Evolutionary conservation across 805 yeast species (phyloP), one percentile per base, ranked within the genome.

Genomic region (Wickerhamiella spandovensis): DNA sequence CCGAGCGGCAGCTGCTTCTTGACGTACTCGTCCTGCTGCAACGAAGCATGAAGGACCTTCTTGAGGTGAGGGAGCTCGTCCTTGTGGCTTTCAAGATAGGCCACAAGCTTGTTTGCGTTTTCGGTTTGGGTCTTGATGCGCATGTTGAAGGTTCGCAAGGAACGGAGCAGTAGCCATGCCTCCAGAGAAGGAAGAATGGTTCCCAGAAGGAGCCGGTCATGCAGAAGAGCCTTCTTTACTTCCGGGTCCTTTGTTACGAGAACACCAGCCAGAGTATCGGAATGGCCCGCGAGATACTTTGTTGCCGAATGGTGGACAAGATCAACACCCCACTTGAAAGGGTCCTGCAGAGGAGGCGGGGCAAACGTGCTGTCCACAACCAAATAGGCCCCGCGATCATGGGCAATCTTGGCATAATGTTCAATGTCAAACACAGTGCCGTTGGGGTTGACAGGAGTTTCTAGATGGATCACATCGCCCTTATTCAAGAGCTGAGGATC

Each of bases 251-350:
- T 77, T 51, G 76, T 72, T 46, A 90, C 75, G 57, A 90, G 74
- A 23, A 82, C 71, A 32, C 97, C 97, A 5, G 95, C 88, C 47
- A 89, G 70, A 43, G 88, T 68, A 64, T 89, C 97, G 6, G 95
- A 84, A 66, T 89, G 96, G n/a, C 97, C 97, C 39, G 95, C 96
- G 61, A 87, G 82, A 67, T 82, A 90, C 64, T 89, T 89, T 0
- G 96, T 89, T 1, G 88, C 95, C 1, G 96, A 86, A 65, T 89
- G 96, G 76, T 90, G 70, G n/a, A 90, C 79, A 56, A 87, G 67
- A 64, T 90, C 97, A 28, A 83, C 95, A 46, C 90, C 95, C 59
- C 77, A 82, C 39, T 73, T 72, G 67, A 87, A 86, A 5, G 95
- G 90, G 53, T 86, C 77, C 58, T 79, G 83, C 51, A 88, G 67